Percentiles rank a stretch among this genome's conserved stretches.
These are phyloP conservation scores for apple (Malus domestica) DNA, from an alignment of 306 rosid genomes.

Conservation along the genomic window DNA sequence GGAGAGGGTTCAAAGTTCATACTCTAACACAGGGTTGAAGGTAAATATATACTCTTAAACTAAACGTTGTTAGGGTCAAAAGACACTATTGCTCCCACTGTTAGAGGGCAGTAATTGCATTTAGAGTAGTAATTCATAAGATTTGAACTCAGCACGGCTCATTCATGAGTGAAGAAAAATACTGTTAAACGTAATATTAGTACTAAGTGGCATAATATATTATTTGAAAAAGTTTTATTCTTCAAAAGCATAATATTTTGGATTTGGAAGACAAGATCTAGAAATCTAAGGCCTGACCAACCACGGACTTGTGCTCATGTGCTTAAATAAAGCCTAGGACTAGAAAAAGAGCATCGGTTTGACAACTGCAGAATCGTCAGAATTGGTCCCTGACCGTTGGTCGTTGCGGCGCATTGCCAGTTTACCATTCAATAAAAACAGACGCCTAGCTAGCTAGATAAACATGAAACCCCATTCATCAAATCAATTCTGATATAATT, in stretches of 20 bases:
- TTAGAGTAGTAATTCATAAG: too few species aligned
- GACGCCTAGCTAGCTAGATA: background rate
- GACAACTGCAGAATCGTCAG: background rate
- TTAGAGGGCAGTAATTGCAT: too few species aligned
- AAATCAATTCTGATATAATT: conserved; percentile 8
- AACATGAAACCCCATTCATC: background rate
- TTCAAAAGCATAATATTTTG: background rate
- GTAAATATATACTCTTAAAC: background rate
- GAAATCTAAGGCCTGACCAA: background rate
- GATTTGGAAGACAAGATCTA: background rate
- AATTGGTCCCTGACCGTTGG: background rate
- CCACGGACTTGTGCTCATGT: background rate
- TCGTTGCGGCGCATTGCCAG: background rate
- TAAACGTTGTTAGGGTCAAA: too few species aligned
- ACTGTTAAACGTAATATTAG: too few species aligned
- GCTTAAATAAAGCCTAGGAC: background rate
- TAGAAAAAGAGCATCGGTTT: background rate
- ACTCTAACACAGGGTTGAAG: background rate
- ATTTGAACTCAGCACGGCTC: too few species aligned
- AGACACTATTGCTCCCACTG: too few species aligned
- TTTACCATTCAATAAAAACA: background rate
- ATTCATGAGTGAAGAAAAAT: too few species aligned
- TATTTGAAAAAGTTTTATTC: background rate
- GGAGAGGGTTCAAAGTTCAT: too few species aligned
- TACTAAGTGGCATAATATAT: too few species aligned